Evolutionary conservation across 305 asterid species (phyloP).

Genomic region (Rubia occidens): DNA sequence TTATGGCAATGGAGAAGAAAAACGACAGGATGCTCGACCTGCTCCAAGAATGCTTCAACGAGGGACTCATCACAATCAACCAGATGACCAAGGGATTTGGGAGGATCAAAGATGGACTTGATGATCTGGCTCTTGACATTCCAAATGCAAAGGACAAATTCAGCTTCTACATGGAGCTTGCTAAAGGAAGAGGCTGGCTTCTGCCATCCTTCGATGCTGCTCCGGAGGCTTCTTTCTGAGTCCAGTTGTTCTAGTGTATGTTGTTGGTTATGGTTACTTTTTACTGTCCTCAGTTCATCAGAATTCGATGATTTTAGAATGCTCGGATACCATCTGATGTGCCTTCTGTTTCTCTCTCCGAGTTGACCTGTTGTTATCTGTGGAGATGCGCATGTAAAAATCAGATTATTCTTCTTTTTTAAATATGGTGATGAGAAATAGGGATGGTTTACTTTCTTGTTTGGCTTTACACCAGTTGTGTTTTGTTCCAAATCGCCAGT

Average conservation of each 20-base stretch:
- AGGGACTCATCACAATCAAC: conserved; percentile 82
- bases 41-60: conserved; percentile 65
- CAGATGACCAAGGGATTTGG: conserved; percentile 93
- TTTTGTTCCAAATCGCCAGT: conserved; percentile 25
- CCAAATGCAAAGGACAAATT: conserved; percentile 82
- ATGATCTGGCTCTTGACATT: conserved; percentile 84
- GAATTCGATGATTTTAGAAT: conserved; percentile 17
- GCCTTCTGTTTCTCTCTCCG: not conserved
- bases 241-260: conserved; percentile 15
- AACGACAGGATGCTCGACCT: conserved; percentile 74
- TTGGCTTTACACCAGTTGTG: not conserved
- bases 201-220: conserved; percentile 26
- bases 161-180: conserved; percentile 45
- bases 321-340: conserved; percentile 17
- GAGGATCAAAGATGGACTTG: conserved; percentile 82
- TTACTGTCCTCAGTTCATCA: conserved; percentile 7
- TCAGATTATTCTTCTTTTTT: conserved; percentile 10
- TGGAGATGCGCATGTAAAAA: conserved; percentile 11
- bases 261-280: conserved; percentile 12
- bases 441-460: not conserved
- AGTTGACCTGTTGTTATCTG: not conserved
- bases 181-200: conserved; percentile 62
- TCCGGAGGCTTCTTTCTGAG: conserved; percentile 24
- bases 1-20: conserved; percentile 99
- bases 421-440: conserved; percentile 8